phyloP scores from a whole-genome alignment of 768 basidiomycete genomes.

The Tephrocybe sp. region DNA sequence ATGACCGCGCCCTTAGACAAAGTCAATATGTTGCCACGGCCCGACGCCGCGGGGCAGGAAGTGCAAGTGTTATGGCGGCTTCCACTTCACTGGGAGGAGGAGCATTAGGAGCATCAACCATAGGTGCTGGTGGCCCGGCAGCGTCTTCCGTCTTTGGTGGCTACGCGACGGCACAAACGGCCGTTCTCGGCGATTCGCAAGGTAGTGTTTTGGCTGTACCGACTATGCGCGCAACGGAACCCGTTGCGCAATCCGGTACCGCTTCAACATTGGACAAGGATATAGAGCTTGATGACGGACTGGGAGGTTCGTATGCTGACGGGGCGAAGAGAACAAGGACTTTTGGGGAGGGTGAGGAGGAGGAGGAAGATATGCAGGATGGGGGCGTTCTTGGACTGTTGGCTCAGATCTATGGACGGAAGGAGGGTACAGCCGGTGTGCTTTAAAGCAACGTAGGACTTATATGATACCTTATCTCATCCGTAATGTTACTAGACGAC shows the following conservation, averaged over 20 bases:
- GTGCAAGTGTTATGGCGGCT: slow-evolving; percentile 42
- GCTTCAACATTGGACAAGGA: slow-evolving; percentile 48
- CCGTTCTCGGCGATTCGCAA: slow-evolving; percentile 74
- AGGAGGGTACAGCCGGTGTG: slow-evolving; percentile 47
- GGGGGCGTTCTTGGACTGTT: slow-evolving; percentile 83
- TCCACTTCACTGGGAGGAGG: too few relatives aligned
- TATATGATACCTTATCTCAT: slow-evolving; percentile 14
- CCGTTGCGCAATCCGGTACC: slow-evolving; percentile 20
- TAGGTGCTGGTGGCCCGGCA: slow-evolving; percentile 18
- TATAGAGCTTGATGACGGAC: slow-evolving; percentile 48
- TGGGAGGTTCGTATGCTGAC: slow-evolving; percentile 78
- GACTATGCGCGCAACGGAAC: neutral
- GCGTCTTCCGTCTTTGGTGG: slow-evolving; percentile 49
- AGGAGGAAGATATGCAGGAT: slow-evolving; percentile 72
- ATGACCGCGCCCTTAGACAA: slow-evolving; percentile 71
- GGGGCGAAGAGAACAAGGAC: slow-evolving; percentile 44
- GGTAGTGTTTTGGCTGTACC: slow-evolving; percentile 39
- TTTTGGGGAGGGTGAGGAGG: slow-evolving; percentile 45
- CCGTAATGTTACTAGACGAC: neutral
- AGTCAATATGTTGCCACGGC: slow-evolving; percentile 58
- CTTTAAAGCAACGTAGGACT: slow-evolving; percentile 26
- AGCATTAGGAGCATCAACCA: slow-evolving; percentile 30
- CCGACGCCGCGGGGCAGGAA: slow-evolving; percentile 42
- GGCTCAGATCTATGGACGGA: slow-evolving; percentile 79
- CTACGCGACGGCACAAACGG: slow-evolving; percentile 61